These are phyloP conservation scores for Tolypocladium guangdongense DNA, from an alignment of 2,329 filamentous ascomycete species.

Conservation along the genomic window DNA sequence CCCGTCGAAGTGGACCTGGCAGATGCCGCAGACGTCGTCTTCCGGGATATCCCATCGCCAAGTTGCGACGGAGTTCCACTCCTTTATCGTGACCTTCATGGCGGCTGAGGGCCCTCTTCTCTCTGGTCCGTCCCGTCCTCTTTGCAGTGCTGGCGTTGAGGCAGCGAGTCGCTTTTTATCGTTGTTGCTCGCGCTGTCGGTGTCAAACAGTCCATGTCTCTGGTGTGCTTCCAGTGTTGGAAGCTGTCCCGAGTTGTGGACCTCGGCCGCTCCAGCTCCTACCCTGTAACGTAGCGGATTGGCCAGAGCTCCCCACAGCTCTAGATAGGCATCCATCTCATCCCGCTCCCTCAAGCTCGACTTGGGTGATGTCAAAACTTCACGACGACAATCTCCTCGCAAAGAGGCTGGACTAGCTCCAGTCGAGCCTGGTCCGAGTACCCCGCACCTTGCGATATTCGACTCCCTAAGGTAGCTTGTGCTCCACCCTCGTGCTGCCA, in stretches of 20 bases:
- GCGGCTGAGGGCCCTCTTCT: not conserved
- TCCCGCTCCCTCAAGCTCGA: no score
- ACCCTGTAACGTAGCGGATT: not conserved
- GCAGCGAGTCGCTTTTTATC: not conserved
- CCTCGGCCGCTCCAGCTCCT: not conserved
- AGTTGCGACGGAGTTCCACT: constrained; percentile 89
- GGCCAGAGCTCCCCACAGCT: not conserved
- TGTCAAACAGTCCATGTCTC: not conserved
- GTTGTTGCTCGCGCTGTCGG: not conserved
- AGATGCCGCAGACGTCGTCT: constrained; percentile 97
- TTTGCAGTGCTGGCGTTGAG: not conserved
- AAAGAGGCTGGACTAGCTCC: not conserved
- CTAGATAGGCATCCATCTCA: no score
- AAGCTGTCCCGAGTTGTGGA: not conserved
- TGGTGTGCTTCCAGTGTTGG: not conserved
- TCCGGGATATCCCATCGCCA: constrained; percentile 98
- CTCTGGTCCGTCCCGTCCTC: not conserved
- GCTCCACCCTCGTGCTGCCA: not conserved
- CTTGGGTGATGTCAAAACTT: not conserved
- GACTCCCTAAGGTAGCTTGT: not conserved
- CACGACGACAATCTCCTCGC: not conserved
- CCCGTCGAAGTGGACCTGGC: constrained; percentile 93
- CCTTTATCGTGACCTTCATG: constrained; percentile 94
- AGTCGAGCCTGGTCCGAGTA: not conserved
- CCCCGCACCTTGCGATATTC: not conserved